Percentiles rank a stretch among this genome's conserved stretches.
phyloP scores from a whole-genome alignment of 306 rosid genomes.

The Bauhinia variegata region DNA sequence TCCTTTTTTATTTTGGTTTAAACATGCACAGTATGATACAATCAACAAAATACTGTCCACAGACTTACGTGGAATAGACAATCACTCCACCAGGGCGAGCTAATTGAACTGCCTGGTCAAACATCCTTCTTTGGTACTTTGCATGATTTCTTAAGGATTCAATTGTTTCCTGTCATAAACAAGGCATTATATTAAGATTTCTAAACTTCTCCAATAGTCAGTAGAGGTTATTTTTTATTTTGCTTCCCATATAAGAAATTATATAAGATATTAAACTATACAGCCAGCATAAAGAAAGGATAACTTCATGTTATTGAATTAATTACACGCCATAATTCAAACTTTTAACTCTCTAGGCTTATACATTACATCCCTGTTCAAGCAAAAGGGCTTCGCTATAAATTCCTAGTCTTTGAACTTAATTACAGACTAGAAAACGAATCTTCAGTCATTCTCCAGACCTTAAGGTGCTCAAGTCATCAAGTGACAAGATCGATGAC shows the following conservation, averaged over 20 bases:
- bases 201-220: constrained; percentile 8
- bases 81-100: constrained; percentile 83
- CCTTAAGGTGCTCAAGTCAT: background rate
- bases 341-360: constrained; percentile 28
- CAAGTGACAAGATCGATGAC: background rate
- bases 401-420: too few relatives aligned
- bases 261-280: background rate
- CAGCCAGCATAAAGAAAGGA: background rate
- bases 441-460: too few relatives aligned
- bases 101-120: constrained; percentile 92
- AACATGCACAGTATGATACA: constrained; percentile 3
- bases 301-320: too few relatives aligned
- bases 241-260: background rate
- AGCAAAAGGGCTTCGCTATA: too few relatives aligned
- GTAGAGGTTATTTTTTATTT: background rate
- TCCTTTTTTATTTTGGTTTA: too few relatives aligned
- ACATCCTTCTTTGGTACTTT: constrained; percentile 83
- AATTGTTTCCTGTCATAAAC: constrained; percentile 69
- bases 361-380: too few relatives aligned
- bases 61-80: constrained; percentile 94
- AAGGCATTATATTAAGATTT: constrained; percentile 20
- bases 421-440: too few relatives aligned
- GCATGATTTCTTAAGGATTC: constrained; percentile 75
- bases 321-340: background rate
- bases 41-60: constrained; percentile 32